phyloP scores from a whole-genome alignment of 345 rosid genomes.

The Punica granatum region DNA sequence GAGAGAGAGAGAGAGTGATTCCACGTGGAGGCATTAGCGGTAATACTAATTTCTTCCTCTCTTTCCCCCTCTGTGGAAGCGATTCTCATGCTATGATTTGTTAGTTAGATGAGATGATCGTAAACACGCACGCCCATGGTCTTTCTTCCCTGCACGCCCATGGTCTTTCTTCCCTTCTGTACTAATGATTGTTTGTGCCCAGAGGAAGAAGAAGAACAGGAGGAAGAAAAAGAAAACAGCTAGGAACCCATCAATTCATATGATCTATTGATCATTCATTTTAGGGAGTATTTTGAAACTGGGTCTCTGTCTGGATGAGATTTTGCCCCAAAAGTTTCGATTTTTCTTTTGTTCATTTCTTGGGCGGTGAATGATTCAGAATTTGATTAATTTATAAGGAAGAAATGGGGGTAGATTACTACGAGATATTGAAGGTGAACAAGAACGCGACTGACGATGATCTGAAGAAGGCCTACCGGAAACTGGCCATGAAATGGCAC shows the following conservation, averaged over 20 bases:
- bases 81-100: not conserved
- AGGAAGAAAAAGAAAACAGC: not conserved
- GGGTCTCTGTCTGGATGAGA: not conserved
- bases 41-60: too few species aligned
- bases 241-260: not conserved
- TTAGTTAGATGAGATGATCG: not conserved
- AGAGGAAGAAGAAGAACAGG: not conserved
- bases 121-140: too few species aligned
- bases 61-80: not conserved
- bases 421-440: constrained; percentile 61
- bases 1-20: not conserved
- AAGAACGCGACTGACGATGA: constrained; percentile 83
- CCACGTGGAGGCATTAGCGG: constrained; percentile 1
- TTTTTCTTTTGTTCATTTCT: not conserved
- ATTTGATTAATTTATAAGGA: not conserved
- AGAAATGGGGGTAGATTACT: constrained; percentile 82
- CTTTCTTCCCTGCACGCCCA: too few species aligned
- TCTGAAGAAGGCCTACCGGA: constrained; percentile 77
- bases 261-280: not conserved
- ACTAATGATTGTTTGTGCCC: not conserved
- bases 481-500: constrained; percentile 97
- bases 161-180: too few species aligned
- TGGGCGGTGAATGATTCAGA: not conserved
- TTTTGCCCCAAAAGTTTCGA: not conserved
- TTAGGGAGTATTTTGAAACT: not conserved